Evolutionary conservation across 1,284 basidiomycete genomes (phyloP), one percentile per base, ranked within the genome.

Genomic region (Moesziomyces antarcticus): DNA sequence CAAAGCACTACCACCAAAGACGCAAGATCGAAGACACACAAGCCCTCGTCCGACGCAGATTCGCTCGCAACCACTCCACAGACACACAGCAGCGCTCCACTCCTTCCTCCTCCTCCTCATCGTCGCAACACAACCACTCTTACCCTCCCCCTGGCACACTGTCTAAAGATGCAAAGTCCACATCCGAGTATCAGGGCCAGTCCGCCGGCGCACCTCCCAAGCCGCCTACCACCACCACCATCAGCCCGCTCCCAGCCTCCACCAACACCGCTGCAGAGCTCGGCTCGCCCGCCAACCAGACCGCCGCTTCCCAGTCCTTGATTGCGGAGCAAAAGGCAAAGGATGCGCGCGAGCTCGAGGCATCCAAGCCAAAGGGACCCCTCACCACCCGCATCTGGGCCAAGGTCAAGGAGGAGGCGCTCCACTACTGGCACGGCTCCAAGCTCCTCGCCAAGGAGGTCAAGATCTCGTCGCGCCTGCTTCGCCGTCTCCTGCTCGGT

Each of bases 391-490:
- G 84, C 25, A 69, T 84, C 10, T 98, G 96, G 96, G 91, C 91
- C 76, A 92, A 90, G 80, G 90, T 98, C 76, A 99, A 97, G 87
- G 93, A 97, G 80, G 96, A 98, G 85, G 94, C 91, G 0, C 89
- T 90, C 62, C 97, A 99, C 84, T 99, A 99, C 85, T 99, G 96
- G 95, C 91, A 94, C 77, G 96, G 97, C 16, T 90, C 93, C 8
- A 97, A 97, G 84, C 89, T 99, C 10, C 88, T 99, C 40, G 94
- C 93, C 10, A 94, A 94, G 50, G 97, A 99, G 86, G 92, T 98
- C 70, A 89, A 91, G 72, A 97, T 99, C 78, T 94, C 93, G 25
- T 87, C 89, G 8, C 89, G 95, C 75, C 88, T 99, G 40, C 91
- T 97, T 78, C 92, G 91, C 88, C 93, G 96, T 86, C 90, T 99